Conservation (phyloP, 2,329 filamentous ascomycete genomes). For the Penicillium olsonii region DNA sequence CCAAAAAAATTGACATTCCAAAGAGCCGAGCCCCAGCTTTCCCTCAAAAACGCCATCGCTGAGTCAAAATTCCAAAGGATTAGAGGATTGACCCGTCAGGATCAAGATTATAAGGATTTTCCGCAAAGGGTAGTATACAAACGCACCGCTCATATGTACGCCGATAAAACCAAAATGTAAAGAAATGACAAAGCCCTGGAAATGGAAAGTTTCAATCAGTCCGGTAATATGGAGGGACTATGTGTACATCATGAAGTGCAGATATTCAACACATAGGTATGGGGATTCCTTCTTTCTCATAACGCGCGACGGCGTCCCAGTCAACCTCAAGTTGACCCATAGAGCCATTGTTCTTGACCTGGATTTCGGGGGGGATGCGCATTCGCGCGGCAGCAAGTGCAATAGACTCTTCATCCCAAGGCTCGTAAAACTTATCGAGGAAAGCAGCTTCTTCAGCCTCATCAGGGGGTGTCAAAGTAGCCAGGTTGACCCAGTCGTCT, state of each 20-base stretch:
- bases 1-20: background rate
- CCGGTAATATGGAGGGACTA: slow-evolving; percentile 2
- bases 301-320: slow-evolving; percentile 42
- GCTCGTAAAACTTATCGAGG: slow-evolving; percentile 8
- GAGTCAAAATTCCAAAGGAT: slow-evolving; percentile 15
- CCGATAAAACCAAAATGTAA: slow-evolving; percentile 10
- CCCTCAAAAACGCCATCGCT: slow-evolving; percentile 28
- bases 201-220: slow-evolving; percentile 10
- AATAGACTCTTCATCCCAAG: slow-evolving; percentile 20
- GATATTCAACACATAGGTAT: slow-evolving; percentile 29
- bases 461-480: slow-evolving; percentile 40
- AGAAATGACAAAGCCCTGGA: slow-evolving; percentile 8
- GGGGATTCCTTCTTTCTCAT: slow-evolving; percentile 29
- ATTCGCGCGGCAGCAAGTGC: slow-evolving; percentile 15
- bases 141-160: slow-evolving; percentile 23
- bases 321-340: slow-evolving; percentile 39
- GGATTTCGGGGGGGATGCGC: slow-evolving; percentile 12
- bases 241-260: slow-evolving; percentile 1
- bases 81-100: slow-evolving; percentile 6
- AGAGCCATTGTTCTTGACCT: slow-evolving; percentile 5
- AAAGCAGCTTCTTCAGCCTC: slow-evolving; percentile 12
- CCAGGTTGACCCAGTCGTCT: slow-evolving; percentile 23
- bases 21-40: slow-evolving; percentile 14
- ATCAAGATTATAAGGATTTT: slow-evolving; percentile 17
- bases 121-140: slow-evolving; percentile 22